These are phyloP conservation scores for Arctium lappa DNA, from an alignment of 129 eudicot genomes.

Conservation along the genomic window DNA sequence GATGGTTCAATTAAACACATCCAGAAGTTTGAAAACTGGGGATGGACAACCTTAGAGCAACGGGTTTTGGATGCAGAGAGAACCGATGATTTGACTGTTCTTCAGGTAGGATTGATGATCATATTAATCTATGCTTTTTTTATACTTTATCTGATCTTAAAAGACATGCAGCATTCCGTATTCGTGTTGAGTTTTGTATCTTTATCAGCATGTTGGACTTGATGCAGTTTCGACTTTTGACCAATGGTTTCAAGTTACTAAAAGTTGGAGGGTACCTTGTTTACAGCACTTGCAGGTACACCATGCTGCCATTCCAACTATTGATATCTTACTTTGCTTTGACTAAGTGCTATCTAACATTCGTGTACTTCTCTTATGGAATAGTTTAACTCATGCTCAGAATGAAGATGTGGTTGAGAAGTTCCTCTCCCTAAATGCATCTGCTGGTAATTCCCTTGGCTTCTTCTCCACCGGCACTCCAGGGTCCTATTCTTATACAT, in stretches of 20 bases:
- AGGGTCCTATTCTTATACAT: neutral
- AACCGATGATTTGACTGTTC: conserved; percentile 64
- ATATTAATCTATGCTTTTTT: neutral
- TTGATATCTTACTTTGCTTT: neutral
- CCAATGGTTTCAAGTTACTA: conserved; percentile 79
- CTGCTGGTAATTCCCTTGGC: conserved; percentile 56
- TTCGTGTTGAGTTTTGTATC: neutral
- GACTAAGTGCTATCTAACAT: conserved; percentile 6
- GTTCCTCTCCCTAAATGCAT: conserved; percentile 57
- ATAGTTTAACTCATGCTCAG: conserved; percentile 87
- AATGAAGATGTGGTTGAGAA: conserved; percentile 84
- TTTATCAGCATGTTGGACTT: neutral
- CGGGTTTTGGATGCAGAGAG: conserved; percentile 87
- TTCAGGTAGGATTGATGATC: conserved; percentile 51
- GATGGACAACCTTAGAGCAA: conserved; percentile 73
- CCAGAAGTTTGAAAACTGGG: conserved; percentile 95
- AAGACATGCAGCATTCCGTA: neutral
- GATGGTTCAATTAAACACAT: conserved; percentile 94
- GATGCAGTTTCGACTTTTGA: conserved; percentile 74
- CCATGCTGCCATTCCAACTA: neutral
- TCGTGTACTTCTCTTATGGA: conserved; percentile 5
- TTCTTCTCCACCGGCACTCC: neutral
- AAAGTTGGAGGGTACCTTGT: conserved; percentile 83
- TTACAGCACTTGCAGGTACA: conserved; percentile 97
- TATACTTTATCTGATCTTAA: neutral